Evolutionary conservation across 345 rosid genomes (phyloP), one percentile per base, ranked within the genome.

Genomic region (Ceriops tagal): DNA sequence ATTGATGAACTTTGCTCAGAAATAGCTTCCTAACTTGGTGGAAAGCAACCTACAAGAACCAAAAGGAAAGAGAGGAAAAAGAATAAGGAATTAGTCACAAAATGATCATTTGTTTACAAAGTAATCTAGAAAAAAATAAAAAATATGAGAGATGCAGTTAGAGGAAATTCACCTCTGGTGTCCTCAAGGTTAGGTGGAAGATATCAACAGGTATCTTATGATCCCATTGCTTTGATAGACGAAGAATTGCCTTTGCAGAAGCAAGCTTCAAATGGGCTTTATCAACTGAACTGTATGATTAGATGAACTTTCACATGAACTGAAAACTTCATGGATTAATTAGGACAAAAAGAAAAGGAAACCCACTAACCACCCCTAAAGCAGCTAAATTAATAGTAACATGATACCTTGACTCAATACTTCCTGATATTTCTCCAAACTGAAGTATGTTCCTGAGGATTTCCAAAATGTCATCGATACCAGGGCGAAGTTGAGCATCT

Each of bases 241-340:
- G 96, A 82, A 95, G 89, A 82, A 92, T 84, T 27, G 96, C 96
- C 85, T 95, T 95, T 16, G 98, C 98, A 77, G 96, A 83, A 81
- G 99, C 92, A 79, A 95, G 88, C 84, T 79, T 88, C 81, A 95
- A 78, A 77, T 95, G 98, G 58, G 96, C 88, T 83, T 87, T 90
- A 78, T 95, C 96, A 66, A 88, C 88, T 73, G 74, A 77, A 68
- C 99, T 95, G 96, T 71, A 79, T 77, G 64, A 83, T 55, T 19
- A 37, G 52, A 77, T 58, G 43, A 69, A 59, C 6, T 58, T 61
- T 64, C 6, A 64, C 37, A 62, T 73, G 58, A 73, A 67, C 66
- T 58, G 47, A 65, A 64, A 24, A 66, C 52, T 30, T 58, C 21
- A 55, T 15, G 32, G 46, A 4, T 62, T 35, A 73, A 72, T 16